Conservation (phyloP, 306 rosid species). For the Fragaria iinumae region DNA sequence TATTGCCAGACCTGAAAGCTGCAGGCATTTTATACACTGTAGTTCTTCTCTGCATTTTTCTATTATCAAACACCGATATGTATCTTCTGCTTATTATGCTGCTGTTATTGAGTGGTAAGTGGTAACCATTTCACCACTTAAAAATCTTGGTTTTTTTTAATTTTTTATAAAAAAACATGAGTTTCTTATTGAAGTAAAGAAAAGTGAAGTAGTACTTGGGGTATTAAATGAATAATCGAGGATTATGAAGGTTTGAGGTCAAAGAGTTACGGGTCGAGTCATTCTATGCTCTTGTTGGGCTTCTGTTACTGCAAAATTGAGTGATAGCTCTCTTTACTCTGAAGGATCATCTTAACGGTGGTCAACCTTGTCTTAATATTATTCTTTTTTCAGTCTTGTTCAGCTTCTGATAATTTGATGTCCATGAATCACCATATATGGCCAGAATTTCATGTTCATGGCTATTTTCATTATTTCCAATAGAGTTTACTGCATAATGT, state of each 20-base stretch:
- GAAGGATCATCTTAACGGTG: background rate
- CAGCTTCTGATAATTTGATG: background rate
- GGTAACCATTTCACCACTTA: background rate
- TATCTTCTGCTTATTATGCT: background rate
- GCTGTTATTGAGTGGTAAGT: background rate
- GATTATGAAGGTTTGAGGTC: background rate
- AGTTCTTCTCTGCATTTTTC: background rate
- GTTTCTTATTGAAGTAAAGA: background rate
- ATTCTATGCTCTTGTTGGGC: background rate
- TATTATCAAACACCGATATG: background rate
- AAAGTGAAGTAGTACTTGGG: background rate
- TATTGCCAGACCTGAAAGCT: background rate
- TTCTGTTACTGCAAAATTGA: background rate
- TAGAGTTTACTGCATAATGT: background rate
- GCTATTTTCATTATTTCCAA: background rate
- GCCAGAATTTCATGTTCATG: background rate
- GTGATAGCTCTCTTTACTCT: background rate
- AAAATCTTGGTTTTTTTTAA: background rate
- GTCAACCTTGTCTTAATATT: background rate
- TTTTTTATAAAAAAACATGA: background rate
- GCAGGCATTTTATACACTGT: background rate
- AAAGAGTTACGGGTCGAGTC: background rate
- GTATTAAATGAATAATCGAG: background rate
- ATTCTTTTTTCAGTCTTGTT: background rate
- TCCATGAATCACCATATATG: background rate